Evolutionary conservation across 2,329 filamentous ascomycete genomes (phyloP).

Genomic region (Ampelomyces quisqualis): DNA sequence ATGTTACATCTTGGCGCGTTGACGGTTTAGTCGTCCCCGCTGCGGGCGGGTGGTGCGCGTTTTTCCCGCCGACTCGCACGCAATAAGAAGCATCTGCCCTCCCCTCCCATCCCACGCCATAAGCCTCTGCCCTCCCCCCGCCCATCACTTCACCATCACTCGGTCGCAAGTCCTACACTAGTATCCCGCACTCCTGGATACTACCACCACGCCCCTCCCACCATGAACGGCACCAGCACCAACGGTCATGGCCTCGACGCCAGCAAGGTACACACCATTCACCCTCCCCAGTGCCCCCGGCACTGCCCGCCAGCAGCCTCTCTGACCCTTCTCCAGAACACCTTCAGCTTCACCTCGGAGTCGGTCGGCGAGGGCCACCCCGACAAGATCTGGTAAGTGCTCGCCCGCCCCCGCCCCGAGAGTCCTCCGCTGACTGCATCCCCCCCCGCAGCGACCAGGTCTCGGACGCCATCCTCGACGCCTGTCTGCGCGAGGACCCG

Average conservation of each 20-base stretch:
- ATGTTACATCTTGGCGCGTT: no score
- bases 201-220: not conserved
- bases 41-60: no score
- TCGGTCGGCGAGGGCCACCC: slow-evolving; percentile 65
- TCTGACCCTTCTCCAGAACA: slow-evolving; percentile 33
- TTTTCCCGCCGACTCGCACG: no score
- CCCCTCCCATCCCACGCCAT: no score
- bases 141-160: slow-evolving; percentile 19
- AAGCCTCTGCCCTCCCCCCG: slow-evolving; percentile 32
- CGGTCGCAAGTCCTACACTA: slow-evolving; percentile 46
- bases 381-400: slow-evolving; percentile 80
- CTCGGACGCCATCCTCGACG: slow-evolving; percentile 97
- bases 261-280: slow-evolving; percentile 32
- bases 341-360: slow-evolving; percentile 54
- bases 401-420: not conserved
- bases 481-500: slow-evolving; percentile 90
- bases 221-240: slow-evolving; percentile 21
- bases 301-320: slow-evolving; percentile 7
- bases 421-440: slow-evolving; percentile 2
- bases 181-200: slow-evolving; percentile 7
- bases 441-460: slow-evolving; percentile 72
- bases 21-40: no score
- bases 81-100: no score
- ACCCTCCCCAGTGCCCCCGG: no score
- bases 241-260: slow-evolving; percentile 15